A percentile compares a stretch with the other conserved stretches of the same genome.
Evolutionary conservation across 2,329 filamentous ascomycete species (phyloP).

Genomic region (Dactylella cylindrospora): DNA sequence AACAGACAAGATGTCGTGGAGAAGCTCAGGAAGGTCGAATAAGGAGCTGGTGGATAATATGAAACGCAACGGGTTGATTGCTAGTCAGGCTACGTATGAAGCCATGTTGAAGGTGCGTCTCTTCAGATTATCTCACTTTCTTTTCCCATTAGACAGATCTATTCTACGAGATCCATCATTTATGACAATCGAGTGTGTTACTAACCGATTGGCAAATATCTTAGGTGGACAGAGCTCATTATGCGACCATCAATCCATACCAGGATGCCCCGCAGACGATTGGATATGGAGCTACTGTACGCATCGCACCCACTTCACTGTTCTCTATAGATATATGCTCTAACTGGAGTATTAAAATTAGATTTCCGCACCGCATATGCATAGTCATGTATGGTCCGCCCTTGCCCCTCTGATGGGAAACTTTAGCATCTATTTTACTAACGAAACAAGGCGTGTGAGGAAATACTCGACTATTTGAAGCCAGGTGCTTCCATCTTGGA

Average conservation of each 20-base stretch:
- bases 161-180: background rate
- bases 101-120: conserved; percentile 70
- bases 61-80: conserved; percentile 70
- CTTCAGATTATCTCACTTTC: background rate
- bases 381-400: conserved; percentile 49
- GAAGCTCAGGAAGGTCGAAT: conserved; percentile 75
- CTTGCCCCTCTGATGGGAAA: conserved; percentile 52
- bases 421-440: conserved; percentile 46
- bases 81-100: conserved; percentile 68
- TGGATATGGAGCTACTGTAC: conserved; percentile 69
- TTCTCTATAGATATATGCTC: conserved; percentile 57
- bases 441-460: conserved; percentile 45
- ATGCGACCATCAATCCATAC: conserved; percentile 72
- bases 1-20: conserved; percentile 78
- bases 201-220: background rate
- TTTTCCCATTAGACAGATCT: background rate
- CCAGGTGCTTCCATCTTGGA: conserved; percentile 62
- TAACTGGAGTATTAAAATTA: conserved; percentile 15
- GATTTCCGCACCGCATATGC: conserved; percentile 48
- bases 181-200: conserved; percentile 3
- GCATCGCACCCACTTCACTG: conserved; percentile 66
- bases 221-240: conserved; percentile 85
- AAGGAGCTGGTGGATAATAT: conserved; percentile 76
- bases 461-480: conserved; percentile 50
- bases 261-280: conserved; percentile 70